Percentiles rank a stretch among this genome's conserved stretches.
phyloP scores from a whole-genome alignment of 2,329 filamentous ascomycete species.

The Colletotrichum karsti region DNA sequence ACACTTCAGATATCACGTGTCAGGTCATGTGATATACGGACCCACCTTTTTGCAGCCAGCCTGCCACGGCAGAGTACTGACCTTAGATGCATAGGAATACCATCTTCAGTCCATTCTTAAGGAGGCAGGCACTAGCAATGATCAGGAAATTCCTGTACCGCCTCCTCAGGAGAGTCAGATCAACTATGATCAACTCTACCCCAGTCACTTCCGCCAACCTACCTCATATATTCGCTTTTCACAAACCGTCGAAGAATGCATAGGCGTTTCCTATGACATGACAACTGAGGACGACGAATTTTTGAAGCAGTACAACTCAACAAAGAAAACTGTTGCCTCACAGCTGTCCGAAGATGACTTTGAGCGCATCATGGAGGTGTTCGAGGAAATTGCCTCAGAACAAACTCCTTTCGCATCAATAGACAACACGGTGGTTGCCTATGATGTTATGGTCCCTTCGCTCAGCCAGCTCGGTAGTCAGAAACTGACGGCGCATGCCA shows the following conservation, averaged over 20 bases:
- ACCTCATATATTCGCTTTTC: slow-evolving; percentile 97
- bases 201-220: slow-evolving; percentile 81
- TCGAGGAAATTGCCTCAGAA: slow-evolving; percentile 84
- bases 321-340: slow-evolving; percentile 64
- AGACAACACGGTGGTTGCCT: slow-evolving; percentile 85
- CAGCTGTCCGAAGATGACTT: slow-evolving; percentile 90
- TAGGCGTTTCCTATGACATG: slow-evolving; percentile 93
- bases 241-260: slow-evolving; percentile 95
- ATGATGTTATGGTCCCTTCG: slow-evolving; percentile 78
- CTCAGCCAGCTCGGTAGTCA: slow-evolving; percentile 61
- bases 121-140: slow-evolving; percentile 62
- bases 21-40: slow-evolving; percentile 49
- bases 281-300: slow-evolving; percentile 88
- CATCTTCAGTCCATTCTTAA: slow-evolving; percentile 86
- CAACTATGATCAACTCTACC: slow-evolving; percentile 91
- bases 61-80: slow-evolving; percentile 36
- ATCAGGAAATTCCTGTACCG: slow-evolving; percentile 72
- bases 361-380: slow-evolving; percentile 93
- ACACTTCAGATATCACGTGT: slow-evolving; percentile 58
- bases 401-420: slow-evolving; percentile 91
- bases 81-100: slow-evolving; percentile 74
- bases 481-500: slow-evolving; percentile 67
- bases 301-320: slow-evolving; percentile 84
- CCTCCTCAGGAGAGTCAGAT: slow-evolving; percentile 71
- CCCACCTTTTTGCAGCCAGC: not conserved